Evolutionary conservation across 768 basidiomycete genomes (phyloP).

Genomic region (Serendipita vermifera): DNA sequence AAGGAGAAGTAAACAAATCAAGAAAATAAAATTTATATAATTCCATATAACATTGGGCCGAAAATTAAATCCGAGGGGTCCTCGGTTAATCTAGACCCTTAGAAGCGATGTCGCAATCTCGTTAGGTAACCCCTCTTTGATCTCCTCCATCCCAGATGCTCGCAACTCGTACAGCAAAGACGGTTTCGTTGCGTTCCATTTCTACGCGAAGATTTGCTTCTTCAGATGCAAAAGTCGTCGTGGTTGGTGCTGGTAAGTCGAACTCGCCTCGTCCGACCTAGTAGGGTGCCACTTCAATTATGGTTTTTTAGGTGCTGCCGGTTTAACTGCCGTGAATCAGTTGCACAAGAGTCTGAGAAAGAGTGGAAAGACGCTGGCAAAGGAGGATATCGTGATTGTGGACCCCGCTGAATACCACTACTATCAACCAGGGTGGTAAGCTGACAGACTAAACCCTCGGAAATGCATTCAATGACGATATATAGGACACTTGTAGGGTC

Average conservation of each 20-base stretch:
- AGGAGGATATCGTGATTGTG: slow-evolving; percentile 73
- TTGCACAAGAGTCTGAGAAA: slow-evolving; percentile 66
- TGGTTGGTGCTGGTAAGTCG: slow-evolving; percentile 71
- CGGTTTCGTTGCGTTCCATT: not conserved
- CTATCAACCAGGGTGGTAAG: slow-evolving; percentile 91
- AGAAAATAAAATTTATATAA: no score
- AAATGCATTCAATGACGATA: not conserved
- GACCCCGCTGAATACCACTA: slow-evolving; percentile 74
- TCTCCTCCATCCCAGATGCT: slow-evolving; percentile 3
- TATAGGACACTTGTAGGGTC: slow-evolving; percentile 81
- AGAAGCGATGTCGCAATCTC: slow-evolving; percentile 7
- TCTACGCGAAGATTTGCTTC: slow-evolving; percentile 11
- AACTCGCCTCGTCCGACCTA: not conserved
- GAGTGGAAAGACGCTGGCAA: slow-evolving; percentile 50
- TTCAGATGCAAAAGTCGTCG: slow-evolving; percentile 46
- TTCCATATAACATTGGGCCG: no score
- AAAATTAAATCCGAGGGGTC: not conserved
- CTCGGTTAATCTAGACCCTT: not conserved
- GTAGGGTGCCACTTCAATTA: slow-evolving; percentile 10
- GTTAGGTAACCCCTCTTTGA: not conserved
- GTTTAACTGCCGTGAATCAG: slow-evolving; percentile 75
- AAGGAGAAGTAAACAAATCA: no score
- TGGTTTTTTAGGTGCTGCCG: slow-evolving; percentile 50
- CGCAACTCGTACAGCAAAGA: not conserved
- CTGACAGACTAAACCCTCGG: not conserved